Evolutionary conservation across 495 filamentous ascomycete species (phyloP).

Genomic region (Talaromyces adpressus): DNA sequence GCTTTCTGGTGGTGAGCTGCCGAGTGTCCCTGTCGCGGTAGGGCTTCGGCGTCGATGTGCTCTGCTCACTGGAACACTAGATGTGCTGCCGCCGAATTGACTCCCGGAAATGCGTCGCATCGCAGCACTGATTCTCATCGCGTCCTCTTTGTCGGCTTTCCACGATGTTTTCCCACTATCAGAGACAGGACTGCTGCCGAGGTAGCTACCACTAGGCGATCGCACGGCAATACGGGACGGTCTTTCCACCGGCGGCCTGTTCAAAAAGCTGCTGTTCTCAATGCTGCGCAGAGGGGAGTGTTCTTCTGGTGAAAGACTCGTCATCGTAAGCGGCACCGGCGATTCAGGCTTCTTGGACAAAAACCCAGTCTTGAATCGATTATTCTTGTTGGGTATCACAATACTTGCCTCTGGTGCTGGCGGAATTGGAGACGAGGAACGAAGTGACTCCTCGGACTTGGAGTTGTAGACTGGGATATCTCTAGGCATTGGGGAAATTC

Average conservation of each 20-base stretch:
- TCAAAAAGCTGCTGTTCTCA: slow-evolving; percentile 50
- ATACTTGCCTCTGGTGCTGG: slow-evolving; percentile 25
- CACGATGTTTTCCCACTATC: slow-evolving; percentile 36
- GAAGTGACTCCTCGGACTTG: slow-evolving; percentile 17
- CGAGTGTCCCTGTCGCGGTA: slow-evolving; percentile 37
- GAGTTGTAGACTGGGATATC: slow-evolving; percentile 23
- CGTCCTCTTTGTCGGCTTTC: slow-evolving; percentile 49
- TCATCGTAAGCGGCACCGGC: slow-evolving; percentile 54
- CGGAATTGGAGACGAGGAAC: slow-evolving; percentile 25
- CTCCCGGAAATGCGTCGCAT: slow-evolving; percentile 50
- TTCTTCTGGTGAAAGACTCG: slow-evolving; percentile 52
- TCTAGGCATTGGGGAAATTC: slow-evolving; percentile 35
- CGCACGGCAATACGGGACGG: slow-evolving; percentile 43
- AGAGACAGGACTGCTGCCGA: slow-evolving; percentile 29
- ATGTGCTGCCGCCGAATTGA: slow-evolving; percentile 21
- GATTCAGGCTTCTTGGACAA: slow-evolving; percentile 70
- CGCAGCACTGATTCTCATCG: slow-evolving; percentile 53
- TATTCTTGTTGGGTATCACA: slow-evolving; percentile 50
- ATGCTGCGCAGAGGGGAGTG: slow-evolving; percentile 62
- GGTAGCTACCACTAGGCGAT: slow-evolving; percentile 42
- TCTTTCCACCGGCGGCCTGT: slow-evolving; percentile 43
- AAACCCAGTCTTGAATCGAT: slow-evolving; percentile 87
- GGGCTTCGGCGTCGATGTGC: slow-evolving; percentile 59
- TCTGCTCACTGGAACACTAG: slow-evolving; percentile 32
- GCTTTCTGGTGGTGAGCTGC: slow-evolving; percentile 51